Evolutionary conservation across 148 eudicot species (phyloP).

Genomic region (Selenicereus undatus): DNA sequence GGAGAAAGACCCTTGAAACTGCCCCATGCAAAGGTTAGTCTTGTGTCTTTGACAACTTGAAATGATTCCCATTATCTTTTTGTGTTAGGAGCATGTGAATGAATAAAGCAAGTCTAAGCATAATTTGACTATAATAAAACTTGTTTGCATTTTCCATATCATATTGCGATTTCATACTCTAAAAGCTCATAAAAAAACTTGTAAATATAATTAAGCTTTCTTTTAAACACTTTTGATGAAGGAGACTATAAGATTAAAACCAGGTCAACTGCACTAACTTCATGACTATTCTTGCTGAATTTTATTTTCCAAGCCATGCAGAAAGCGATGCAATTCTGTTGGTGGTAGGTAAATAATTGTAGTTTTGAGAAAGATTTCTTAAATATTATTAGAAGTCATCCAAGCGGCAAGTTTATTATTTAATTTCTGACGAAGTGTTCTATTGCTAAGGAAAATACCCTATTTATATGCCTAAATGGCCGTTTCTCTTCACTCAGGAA

Average conservation of each 20-base stretch:
- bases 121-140: not conserved
- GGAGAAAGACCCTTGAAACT: not conserved
- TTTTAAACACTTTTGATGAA: not conserved
- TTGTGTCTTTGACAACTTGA: not conserved
- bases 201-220: no score
- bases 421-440: not conserved
- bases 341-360: not conserved
- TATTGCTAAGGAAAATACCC: not conserved
- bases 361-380: not conserved
- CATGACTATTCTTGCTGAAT: no score
- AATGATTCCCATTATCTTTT: not conserved
- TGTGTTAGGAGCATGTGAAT: not conserved
- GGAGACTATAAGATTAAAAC: not conserved
- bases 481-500: not conserved
- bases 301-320: not conserved
- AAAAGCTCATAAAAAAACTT: no score
- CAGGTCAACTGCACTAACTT: not conserved
- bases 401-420: not conserved
- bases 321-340: not conserved
- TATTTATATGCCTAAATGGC: not conserved
- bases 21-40: not conserved
- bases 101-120: not conserved
- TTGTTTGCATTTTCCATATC: not conserved
- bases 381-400: no score
- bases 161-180: not conserved